Evolutionary conservation across 164 flowering plant genomes (phyloP).

Genomic region (Annona cherimola): DNA sequence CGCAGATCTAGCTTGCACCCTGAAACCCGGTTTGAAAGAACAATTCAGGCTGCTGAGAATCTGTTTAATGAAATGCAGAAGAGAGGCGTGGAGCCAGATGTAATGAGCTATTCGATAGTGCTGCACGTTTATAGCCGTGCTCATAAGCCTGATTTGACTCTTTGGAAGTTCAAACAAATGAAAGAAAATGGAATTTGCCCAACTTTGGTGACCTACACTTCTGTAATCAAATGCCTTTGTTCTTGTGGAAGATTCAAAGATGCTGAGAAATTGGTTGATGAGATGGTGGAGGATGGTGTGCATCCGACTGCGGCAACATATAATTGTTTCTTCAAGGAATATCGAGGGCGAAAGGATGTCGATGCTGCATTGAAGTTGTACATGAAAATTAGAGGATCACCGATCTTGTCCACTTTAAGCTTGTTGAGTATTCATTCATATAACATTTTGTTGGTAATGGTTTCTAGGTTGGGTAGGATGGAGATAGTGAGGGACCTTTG

Average conservation of each 20-base stretch:
- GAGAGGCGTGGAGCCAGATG: slow-evolving; percentile 90
- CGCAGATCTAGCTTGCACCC: slow-evolving; percentile 81
- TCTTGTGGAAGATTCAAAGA: slow-evolving; percentile 80
- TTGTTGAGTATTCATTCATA: slow-evolving; percentile 54
- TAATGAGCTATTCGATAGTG: slow-evolving; percentile 75
- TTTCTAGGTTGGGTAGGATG: slow-evolving; percentile 45
- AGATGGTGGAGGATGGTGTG: slow-evolving; percentile 67
- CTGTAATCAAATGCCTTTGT: slow-evolving; percentile 82
- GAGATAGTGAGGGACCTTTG: slow-evolving; percentile 60
- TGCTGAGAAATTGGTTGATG: slow-evolving; percentile 63
- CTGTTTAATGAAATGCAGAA: slow-evolving; percentile 77
- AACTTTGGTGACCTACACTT: slow-evolving; percentile 65
- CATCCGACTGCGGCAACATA: slow-evolving; percentile 69
- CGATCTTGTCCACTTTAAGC: slow-evolving; percentile 27
- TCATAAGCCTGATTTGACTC: slow-evolving; percentile 65
- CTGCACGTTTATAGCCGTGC: slow-evolving; percentile 92
- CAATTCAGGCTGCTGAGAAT: slow-evolving; percentile 56
- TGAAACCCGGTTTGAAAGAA: slow-evolving; percentile 59
- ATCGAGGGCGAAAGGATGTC: slow-evolving; percentile 66
- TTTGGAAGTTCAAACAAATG: slow-evolving; percentile 69
- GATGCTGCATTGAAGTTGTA: slow-evolving; percentile 72
- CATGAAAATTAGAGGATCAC: slow-evolving; percentile 54
- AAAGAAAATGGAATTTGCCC: slow-evolving; percentile 70
- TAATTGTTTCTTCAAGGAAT: slow-evolving; percentile 93
- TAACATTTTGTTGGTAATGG: slow-evolving; percentile 66